Evolutionary conservation across 768 basidiomycete genomes (phyloP), one percentile per base, ranked within the genome.

Genomic region (Fomitopsis pulvina): DNA sequence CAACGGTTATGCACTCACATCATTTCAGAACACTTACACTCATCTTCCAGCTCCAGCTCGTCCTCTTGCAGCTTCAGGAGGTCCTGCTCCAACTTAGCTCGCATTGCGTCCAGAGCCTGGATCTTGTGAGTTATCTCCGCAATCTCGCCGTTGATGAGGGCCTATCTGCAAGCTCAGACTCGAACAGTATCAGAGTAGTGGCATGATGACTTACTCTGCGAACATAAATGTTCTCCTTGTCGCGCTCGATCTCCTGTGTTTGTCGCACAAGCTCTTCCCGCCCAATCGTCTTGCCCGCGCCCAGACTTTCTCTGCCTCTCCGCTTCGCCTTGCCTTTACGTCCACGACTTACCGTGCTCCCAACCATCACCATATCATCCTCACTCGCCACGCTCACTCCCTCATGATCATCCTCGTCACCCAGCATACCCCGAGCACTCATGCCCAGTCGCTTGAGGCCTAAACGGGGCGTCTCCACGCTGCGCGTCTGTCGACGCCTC

Each of bases 1-100:
- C 43, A 34, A 54, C n/a, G 34, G 34, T 38, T 18, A 52, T 42
- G 8, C 44, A 21, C 7, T 32, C 27, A 45, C 53, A 40, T 25
- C 4, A 4, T 14, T 18, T n/a, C 24, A 34, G 0, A 45, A 41
- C 10, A 75, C 90, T 60, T 60, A 94, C 92, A 67, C 69, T 99
- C 95, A 52, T 96, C 95, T 60, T 96, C 92, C n/a, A 99, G 71
- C 61, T 97, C 95, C 21, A 99, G 72, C 54, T 96, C 94, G 57
- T 98, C 95, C 63, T 99, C 95, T 50, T 94, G 89, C 41, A 97
- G 64, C 63, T 80, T 87, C 27, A 98, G 69, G 6, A 99, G 72
- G 61, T 91, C 85, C 38, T 82, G 75, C 61, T 93, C 89, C 22
- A 98, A 72, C 55, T 85, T 85, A 8, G 78, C 74, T 47, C 92